Base-by-base conservation (phyloP, 2,329 filamentous ascomycete genomes). In the Monosporascus sp. region DNA sequence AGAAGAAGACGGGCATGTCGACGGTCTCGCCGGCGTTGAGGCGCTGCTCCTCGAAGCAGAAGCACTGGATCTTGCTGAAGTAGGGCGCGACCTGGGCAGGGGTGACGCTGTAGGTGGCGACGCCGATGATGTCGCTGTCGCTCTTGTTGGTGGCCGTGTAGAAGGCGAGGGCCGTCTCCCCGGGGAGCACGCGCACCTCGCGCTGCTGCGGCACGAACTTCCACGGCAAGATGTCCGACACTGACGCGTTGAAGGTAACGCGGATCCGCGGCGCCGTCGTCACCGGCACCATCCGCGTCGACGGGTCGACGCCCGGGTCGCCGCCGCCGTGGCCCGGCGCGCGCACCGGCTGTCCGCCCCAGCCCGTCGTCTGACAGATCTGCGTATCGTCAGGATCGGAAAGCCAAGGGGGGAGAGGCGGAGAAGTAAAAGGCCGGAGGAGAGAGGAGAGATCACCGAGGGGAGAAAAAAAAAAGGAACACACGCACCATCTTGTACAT, bases 1-100 rank as follows among this genome's bases (percentile, higher is more conserved):
- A 99, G 74, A 99, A 99, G 72, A 99, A 99, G 0, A 99, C 95
- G 0, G 94, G 95, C 95, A 99, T 99, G 70, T 99, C 94, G 51
- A 99, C 94, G 45, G 91, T 94, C 79, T 99, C 95, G 45, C 93
- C 92, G 6, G 92, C 92, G 68, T 94, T 93, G 60, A 99, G 73
- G 56, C 95, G 81, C 79, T 99, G 94, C 72, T 91, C 93, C 75
- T 99, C 94, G 65, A 99, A 99, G 72, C 94, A 99, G 72, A 99
- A 99, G 68, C 94, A 99, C 72, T 99, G 94, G 46, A 99, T 99
- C 81, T 99, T 99, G 82, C 89, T 95, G 68, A 99, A 99, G 71
- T 99, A 99, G 1, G 90, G 92, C 44, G 94, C 93, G 45, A 96
- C 92, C 73, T 99, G 94, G 3, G 84, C 94, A 0, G 94, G 94